Conservation (phyloP, 2,329 filamentous ascomycete genomes). For the Penicillium nordicum region DNA sequence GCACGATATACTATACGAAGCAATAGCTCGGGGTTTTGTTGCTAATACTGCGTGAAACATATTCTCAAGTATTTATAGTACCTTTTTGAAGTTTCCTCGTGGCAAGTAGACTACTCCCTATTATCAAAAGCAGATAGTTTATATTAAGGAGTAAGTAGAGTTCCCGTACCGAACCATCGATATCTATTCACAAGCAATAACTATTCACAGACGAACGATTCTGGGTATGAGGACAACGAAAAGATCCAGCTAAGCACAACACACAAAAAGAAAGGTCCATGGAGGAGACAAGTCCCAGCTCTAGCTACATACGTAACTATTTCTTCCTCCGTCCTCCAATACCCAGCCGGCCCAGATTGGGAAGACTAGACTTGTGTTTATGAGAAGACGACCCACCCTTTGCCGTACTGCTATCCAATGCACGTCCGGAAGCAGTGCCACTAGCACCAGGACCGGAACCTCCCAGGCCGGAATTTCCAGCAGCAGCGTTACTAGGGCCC, state of each 20-base stretch:
- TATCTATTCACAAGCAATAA: not conserved
- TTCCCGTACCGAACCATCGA: too few species aligned
- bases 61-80: too few species aligned
- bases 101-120: too few species aligned
- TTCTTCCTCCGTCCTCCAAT: conserved; percentile 61
- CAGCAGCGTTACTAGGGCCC: conserved; percentile 23
- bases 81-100: too few species aligned
- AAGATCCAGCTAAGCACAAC: not conserved
- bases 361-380: conserved; percentile 62
- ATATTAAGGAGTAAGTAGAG: too few species aligned
- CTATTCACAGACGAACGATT: not conserved
- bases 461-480: conserved; percentile 38
- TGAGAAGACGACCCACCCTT: conserved; percentile 37
- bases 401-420: conserved; percentile 15
- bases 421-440: conserved; percentile 46
- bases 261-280: not conserved
- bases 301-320: conserved; percentile 18
- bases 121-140: too few species aligned
- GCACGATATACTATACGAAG: too few species aligned
- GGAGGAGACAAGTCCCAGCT: not conserved
- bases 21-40: too few species aligned
- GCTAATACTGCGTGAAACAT: too few species aligned
- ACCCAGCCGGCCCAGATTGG: conserved; percentile 68
- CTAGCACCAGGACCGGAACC: conserved; percentile 13
- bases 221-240: conserved; percentile 25